Conservation (phyloP, 2,329 filamentous ascomycete genomes). For the Colletotrichum siamense region DNA sequence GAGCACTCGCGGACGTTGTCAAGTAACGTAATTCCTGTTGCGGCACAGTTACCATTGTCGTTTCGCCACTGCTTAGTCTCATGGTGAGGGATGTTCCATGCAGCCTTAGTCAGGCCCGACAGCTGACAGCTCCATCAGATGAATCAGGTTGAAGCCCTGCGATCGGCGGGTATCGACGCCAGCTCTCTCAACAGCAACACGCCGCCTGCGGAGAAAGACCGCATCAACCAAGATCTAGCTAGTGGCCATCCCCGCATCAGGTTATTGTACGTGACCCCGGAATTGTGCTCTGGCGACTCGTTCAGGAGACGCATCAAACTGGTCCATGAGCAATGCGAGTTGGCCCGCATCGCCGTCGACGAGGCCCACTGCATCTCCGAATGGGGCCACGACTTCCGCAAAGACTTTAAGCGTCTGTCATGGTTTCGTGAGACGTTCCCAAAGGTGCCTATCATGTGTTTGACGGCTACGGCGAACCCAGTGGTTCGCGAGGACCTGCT, state of each 20-base stretch:
- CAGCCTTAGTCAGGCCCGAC: background rate
- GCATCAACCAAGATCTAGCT: conserved; percentile 80
- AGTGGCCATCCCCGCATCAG: conserved; percentile 85
- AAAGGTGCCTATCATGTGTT: conserved; percentile 86
- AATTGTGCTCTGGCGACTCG: conserved; percentile 78
- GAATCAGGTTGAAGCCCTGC: conserved; percentile 87
- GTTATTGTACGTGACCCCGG: conserved; percentile 92
- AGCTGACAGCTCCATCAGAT: conserved; percentile 57
- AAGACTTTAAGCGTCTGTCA: conserved; percentile 83
- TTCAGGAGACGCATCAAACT: conserved; percentile 78
- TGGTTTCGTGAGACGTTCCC: conserved; percentile 87
- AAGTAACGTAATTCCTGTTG: conserved; percentile 22
- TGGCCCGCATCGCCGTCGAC: conserved; percentile 89
- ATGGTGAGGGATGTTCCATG: conserved; percentile 64
- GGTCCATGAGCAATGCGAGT: conserved; percentile 80
- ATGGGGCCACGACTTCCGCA: conserved; percentile 98
- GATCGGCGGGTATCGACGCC: conserved; percentile 76
- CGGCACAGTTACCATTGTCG: conserved; percentile 78
- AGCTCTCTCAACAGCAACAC: conserved; percentile 89
- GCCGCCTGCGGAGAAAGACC: conserved; percentile 64
- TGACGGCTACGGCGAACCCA: conserved; percentile 88
- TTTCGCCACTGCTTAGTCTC: conserved; percentile 86
- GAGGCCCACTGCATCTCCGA: conserved; percentile 97
- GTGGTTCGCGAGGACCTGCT: conserved; percentile 86
- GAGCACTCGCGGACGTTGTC: conserved; percentile 15